Evolutionary conservation across 2,329 filamentous ascomycete species (phyloP).

Genomic region (Penicillium concentricum): DNA sequence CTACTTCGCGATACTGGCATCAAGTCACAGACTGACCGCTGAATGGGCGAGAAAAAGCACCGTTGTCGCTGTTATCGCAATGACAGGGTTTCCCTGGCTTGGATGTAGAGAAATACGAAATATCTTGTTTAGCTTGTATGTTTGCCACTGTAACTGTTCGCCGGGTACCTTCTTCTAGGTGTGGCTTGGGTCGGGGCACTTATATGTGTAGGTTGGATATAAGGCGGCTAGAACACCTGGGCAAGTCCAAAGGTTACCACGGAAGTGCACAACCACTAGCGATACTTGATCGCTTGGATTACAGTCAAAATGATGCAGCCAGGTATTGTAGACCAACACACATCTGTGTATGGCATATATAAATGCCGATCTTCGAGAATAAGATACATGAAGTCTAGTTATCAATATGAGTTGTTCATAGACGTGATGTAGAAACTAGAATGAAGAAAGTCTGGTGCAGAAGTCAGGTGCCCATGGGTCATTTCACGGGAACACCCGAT

Average conservation of each 20-base stretch:
- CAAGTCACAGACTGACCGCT: neutral
- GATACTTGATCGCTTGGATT: neutral
- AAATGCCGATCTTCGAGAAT: neutral
- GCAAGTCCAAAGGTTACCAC: neutral
- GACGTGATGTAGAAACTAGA: neutral
- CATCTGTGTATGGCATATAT: too few species aligned
- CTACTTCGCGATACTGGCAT: neutral
- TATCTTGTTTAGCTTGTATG: neutral
- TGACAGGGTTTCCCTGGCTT: neutral
- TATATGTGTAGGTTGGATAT: neutral
- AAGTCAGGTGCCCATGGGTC: constrained; percentile 12
- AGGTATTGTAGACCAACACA: neutral
- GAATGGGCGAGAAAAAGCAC: neutral
- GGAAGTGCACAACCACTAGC: neutral
- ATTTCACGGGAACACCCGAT: constrained; percentile 14
- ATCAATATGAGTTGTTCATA: neutral
- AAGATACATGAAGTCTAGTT: neutral
- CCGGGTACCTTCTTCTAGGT: neutral
- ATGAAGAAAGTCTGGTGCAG: neutral
- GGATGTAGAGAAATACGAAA: neutral
- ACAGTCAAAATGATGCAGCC: neutral
- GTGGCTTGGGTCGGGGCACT: neutral
- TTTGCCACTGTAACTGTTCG: neutral
- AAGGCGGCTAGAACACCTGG: neutral
- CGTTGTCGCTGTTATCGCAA: neutral